phyloP scores from a whole-genome alignment of 192 early-diverging fungal genomes.

The Haplosporangium gracile region DNA sequence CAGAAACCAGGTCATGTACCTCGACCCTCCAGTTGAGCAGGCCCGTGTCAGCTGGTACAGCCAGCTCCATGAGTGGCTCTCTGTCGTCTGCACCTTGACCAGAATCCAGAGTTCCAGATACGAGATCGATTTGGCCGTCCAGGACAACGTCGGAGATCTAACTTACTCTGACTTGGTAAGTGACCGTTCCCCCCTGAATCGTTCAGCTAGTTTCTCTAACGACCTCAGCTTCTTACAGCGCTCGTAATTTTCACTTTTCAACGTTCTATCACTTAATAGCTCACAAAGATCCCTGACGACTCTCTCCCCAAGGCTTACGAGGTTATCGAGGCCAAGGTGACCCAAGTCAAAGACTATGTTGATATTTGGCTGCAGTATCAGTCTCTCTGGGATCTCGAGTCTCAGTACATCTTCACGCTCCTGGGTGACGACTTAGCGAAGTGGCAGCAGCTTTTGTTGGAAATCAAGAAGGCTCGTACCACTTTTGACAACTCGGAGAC shows the following conservation, averaged over 20 bases:
- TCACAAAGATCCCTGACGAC: constrained; percentile 78
- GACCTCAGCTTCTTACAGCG: neutral
- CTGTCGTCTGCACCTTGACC: constrained; percentile 85
- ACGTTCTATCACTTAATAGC: constrained; percentile 12
- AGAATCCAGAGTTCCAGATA: constrained; percentile 93
- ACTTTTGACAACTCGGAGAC: constrained; percentile 99
- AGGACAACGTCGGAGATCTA: constrained; percentile 66
- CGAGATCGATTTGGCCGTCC: constrained; percentile 80
- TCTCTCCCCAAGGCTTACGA: constrained; percentile 85
- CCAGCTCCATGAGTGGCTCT: constrained; percentile 95
- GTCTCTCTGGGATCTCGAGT: constrained; percentile 97
- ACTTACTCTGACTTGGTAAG: constrained; percentile 75
- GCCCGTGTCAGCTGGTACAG: constrained; percentile 90
- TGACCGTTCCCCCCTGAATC: neutral
- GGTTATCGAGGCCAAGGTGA: constrained; percentile 83
- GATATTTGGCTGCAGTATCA: constrained; percentile 98
- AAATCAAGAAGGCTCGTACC: constrained; percentile 92
- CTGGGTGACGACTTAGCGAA: constrained; percentile 90
- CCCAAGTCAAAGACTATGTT: constrained; percentile 87
- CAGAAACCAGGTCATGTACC: constrained; percentile 95
- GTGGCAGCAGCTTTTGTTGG: constrained; percentile 95
- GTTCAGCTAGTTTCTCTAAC: neutral
- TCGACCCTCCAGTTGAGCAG: constrained; percentile 96
- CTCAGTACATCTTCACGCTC: constrained; percentile 81
- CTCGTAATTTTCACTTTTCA: neutral